Base-by-base conservation (phyloP, 345 rosid species). In the Sisymbrium altissimum region DNA sequence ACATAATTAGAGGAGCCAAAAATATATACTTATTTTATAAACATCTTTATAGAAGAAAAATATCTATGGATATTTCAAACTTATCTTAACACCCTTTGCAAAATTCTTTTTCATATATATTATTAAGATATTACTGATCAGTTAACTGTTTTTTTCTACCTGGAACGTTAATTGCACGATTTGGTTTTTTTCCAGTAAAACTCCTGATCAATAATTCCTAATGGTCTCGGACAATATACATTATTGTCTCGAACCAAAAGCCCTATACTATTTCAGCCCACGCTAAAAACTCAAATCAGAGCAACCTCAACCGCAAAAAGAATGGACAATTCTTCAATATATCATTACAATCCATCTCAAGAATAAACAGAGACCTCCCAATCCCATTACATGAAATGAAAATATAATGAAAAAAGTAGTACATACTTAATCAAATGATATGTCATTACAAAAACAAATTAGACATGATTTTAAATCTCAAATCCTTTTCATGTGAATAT, bases 361-460 rank as follows among this genome's bases (percentile, higher is more conserved):
- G 50, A 61, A 71, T 13, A 71, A 39, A 41, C 55, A 23, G 62
- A 63, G 5, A 62, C 53, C 33, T 59, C 36, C 5, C 61, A 49
- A 32, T 59, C 27, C 3, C 61, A 59, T 23, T 67, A 50, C 78
- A 75, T 18, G 40, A 75, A 41, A 50, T 32, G 11, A 75, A 60
- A 30, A 41, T 52, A 50, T 11, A 38, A 64, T 10, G 49, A 9
- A 29, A 38, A 27, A 15, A 15, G 29, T 27, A 45, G 9, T 21
- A 59, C 68, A 61, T 62, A 68, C 70, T 54, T 62, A 2, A 75
- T 68, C 64, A 68, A 61, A 58, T 66, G 54, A 67, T 58, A 46
- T 59, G 68, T 67, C 68, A 74, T 59, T 59, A 68, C 63, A 75
- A 60, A 64, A 76, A 54, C 36, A 56, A 69, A 63, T 64, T 7